Percentiles rank a stretch among this genome's conserved stretches.
phyloP scores from a whole-genome alignment of 2,329 filamentous ascomycete species.

The Myriosclerotinia duriaeana region DNA sequence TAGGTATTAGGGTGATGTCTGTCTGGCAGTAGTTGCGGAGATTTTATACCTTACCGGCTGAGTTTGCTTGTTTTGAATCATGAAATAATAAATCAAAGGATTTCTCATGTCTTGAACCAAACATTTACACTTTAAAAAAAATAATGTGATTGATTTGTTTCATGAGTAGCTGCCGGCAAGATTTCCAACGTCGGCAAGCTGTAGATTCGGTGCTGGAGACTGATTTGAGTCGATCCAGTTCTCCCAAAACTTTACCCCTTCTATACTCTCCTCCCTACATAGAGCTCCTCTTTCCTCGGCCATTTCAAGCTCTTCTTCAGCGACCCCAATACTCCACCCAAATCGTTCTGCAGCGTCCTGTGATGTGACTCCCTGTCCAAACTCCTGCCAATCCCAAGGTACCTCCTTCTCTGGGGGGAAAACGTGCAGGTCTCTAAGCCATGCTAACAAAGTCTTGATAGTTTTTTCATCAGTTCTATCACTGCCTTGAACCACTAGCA shows the following conservation, averaged over 20 bases:
- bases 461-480: conserved; percentile 92
- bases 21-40: neutral
- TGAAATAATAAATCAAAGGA: neutral
- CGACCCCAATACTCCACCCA: conserved; percentile 96
- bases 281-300: conserved; percentile 85
- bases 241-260: conserved; percentile 90
- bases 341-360: conserved; percentile 87
- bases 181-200: conserved; percentile 21
- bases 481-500: conserved; percentile 87
- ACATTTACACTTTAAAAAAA: neutral
- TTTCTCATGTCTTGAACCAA: neutral
- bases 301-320: conserved; percentile 94
- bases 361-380: conserved; percentile 83
- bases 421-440: conserved; percentile 72
- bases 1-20: neutral
- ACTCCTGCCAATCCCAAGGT: conserved; percentile 72
- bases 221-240: conserved; percentile 51
- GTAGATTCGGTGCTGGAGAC: conserved; percentile 21
- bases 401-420: conserved; percentile 64
- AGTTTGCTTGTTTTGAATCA: neutral
- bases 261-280: conserved; percentile 87
- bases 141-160: conserved; percentile 4
- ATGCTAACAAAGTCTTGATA: conserved; percentile 70
- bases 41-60: neutral
- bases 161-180: conserved; percentile 17